A percentile compares a stretch with the other conserved stretches of the same genome.
These are phyloP conservation scores for Lagenidium giganteum DNA, from an alignment of 352 stramenopile genomes.

Conservation along the genomic window DNA sequence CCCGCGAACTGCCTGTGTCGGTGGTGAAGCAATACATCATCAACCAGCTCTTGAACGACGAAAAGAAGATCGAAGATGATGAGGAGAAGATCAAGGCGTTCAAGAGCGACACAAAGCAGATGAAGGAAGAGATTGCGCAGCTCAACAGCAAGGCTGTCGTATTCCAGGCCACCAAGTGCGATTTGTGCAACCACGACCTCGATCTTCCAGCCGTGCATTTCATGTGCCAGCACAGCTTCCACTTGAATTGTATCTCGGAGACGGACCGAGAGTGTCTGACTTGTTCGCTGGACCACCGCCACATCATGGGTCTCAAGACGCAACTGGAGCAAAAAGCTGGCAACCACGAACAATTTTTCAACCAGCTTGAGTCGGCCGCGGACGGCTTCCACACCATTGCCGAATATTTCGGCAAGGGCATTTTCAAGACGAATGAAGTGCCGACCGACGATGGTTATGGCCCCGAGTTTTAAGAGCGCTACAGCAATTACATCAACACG, in stretches of 20 bases:
- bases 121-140: constrained; percentile 84
- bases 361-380: constrained; percentile 83
- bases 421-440: constrained; percentile 83
- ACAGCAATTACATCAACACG: no score
- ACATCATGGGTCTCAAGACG: constrained; percentile 82
- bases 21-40: constrained; percentile 86
- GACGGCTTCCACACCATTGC: constrained; percentile 89
- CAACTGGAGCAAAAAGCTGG: constrained; percentile 83
- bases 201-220: constrained; percentile 90
- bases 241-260: constrained; percentile 88
- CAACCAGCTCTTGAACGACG: constrained; percentile 71
- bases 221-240: constrained; percentile 89
- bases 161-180: constrained; percentile 89
- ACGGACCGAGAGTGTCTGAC: constrained; percentile 86
- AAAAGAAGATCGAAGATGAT: constrained; percentile 82
- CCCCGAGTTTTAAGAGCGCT: no score
- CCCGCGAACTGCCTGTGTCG: constrained; percentile 73
- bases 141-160: constrained; percentile 83
- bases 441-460: constrained; percentile 47
- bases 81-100: constrained; percentile 86
- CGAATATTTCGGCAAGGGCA: constrained; percentile 91
- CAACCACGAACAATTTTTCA: constrained; percentile 93
- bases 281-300: constrained; percentile 82
- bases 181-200: constrained; percentile 85
- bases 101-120: constrained; percentile 86